Percentiles rank a stretch among this genome's conserved stretches.
These are phyloP conservation scores for Darksidea phi DNA, from an alignment of 495 filamentous ascomycete genomes.

Conservation along the genomic window DNA sequence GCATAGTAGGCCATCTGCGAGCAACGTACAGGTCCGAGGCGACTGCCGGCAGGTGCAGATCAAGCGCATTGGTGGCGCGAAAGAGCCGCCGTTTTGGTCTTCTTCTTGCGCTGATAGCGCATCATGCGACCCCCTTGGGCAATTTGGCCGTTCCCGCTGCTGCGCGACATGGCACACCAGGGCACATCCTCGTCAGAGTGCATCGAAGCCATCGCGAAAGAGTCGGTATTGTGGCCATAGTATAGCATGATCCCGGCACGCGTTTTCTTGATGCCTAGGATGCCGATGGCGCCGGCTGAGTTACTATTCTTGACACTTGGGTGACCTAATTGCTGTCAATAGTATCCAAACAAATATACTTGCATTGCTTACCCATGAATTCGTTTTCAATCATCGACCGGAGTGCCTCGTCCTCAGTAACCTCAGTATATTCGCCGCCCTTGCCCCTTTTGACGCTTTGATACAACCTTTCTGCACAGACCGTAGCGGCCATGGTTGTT, in stretches of 20 bases:
- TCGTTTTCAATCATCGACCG: conserved; percentile 69
- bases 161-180: conserved; percentile 79
- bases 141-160: conserved; percentile 38
- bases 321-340: conserved; percentile 53
- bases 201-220: conserved; percentile 89
- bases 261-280: conserved; percentile 80
- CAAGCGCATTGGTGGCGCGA: conserved; percentile 6
- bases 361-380: conserved; percentile 62
- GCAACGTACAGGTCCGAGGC: no score
- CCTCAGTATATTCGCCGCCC: conserved; percentile 60
- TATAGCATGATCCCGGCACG: conserved; percentile 68
- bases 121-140: conserved; percentile 44
- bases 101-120: conserved; percentile 28
- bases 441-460: conserved; percentile 58
- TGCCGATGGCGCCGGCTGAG: conserved; percentile 74
- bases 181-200: conserved; percentile 68
- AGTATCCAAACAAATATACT: neutral
- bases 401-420: conserved; percentile 71
- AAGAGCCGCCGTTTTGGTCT: conserved; percentile 5
- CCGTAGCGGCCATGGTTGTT: conserved; percentile 77
- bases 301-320: conserved; percentile 70
- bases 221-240: conserved; percentile 91
- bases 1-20: no score
- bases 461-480: conserved; percentile 74
- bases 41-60: neutral